These are phyloP conservation scores for Nymphaea colorata DNA, from an alignment of 164 flowering plant genomes.

Conservation along the genomic window DNA sequence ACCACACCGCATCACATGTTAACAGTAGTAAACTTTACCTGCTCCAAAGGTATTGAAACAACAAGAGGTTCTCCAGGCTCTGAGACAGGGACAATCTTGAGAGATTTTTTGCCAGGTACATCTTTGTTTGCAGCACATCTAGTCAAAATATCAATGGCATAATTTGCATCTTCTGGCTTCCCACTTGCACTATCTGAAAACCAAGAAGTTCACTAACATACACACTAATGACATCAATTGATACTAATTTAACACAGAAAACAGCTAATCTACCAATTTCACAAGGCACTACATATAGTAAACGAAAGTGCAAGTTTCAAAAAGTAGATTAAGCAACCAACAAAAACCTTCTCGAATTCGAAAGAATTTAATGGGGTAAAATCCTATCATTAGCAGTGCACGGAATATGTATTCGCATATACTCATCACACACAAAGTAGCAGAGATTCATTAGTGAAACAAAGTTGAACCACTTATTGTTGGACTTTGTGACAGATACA, in stretches of 20 bases:
- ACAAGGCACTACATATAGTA: too few relatives aligned
- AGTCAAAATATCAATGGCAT: conserved; percentile 77
- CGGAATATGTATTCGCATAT: too few relatives aligned
- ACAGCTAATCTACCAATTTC: background rate
- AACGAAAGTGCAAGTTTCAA: too few relatives aligned
- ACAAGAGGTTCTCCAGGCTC: conserved; percentile 77
- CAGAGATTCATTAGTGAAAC: too few relatives aligned
- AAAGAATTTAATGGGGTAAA: too few relatives aligned
- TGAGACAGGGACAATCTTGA: conserved; percentile 50
- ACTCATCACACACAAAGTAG: too few relatives aligned
- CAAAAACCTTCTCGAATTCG: too few relatives aligned
- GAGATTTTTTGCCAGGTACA: conserved; percentile 38
- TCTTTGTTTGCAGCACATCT: conserved; percentile 62
- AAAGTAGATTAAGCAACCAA: too few relatives aligned
- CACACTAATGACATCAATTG: background rate
- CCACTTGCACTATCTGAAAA: conserved; percentile 48
- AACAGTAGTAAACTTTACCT: conserved; percentile 23
- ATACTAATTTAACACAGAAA: background rate
- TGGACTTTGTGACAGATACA: too few relatives aligned
- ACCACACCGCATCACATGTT: background rate
- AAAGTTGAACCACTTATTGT: too few relatives aligned
- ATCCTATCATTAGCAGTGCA: too few relatives aligned
- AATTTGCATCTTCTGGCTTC: conserved; percentile 78
- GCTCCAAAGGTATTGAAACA: conserved; percentile 67
- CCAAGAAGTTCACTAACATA: background rate